phyloP scores from a whole-genome alignment of 768 basidiomycete genomes.

The Leccinum arenicola region DNA sequence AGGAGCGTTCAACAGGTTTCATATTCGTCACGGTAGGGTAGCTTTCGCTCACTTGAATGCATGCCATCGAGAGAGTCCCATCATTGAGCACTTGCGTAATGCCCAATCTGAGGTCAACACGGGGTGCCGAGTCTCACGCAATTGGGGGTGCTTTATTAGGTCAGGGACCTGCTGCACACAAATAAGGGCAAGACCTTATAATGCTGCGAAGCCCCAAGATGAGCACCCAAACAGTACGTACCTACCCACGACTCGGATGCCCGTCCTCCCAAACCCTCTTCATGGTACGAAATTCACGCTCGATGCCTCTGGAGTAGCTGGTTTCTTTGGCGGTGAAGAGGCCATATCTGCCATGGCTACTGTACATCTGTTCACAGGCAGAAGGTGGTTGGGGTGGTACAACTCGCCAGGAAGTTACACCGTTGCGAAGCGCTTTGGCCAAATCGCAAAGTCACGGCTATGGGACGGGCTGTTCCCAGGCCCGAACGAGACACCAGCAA shows the following conservation, averaged over 20 bases:
- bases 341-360: constrained; percentile 37
- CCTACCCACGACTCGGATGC: constrained; percentile 12
- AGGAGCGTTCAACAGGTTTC: not conserved
- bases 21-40: not conserved
- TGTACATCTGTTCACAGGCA: constrained; percentile 31
- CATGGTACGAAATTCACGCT: constrained; percentile 12
- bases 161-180: not conserved
- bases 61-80: not conserved
- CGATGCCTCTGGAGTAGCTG: constrained; percentile 32
- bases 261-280: constrained; percentile 17
- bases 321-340: constrained; percentile 38
- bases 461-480: constrained; percentile 35
- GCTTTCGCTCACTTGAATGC: not conserved
- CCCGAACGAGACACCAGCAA: constrained; percentile 23
- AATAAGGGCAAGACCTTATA: not conserved
- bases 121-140: not conserved
- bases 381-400: constrained; percentile 36
- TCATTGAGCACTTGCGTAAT: not conserved
- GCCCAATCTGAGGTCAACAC: not conserved
- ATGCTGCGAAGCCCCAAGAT: not conserved
- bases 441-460: constrained; percentile 25
- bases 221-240: not conserved
- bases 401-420: constrained; percentile 37
- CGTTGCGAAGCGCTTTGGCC: constrained; percentile 32
- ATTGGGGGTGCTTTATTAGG: not conserved